Percentiles rank a stretch among this genome's conserved stretches.
Evolutionary conservation across 768 basidiomycete genomes (phyloP).

Genomic region (Lactifluus rugatus): DNA sequence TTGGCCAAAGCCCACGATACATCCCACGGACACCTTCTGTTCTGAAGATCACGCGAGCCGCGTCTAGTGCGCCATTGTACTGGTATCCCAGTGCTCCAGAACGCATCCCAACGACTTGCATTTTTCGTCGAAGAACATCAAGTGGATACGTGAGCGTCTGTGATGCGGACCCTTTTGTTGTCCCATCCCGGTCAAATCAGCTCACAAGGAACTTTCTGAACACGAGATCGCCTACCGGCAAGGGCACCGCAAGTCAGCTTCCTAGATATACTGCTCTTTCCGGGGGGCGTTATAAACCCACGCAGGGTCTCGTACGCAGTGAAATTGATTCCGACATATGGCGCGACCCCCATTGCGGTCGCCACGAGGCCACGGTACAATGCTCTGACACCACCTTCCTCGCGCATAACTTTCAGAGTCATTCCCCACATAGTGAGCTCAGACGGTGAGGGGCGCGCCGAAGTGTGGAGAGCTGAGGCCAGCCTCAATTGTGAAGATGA

Average conservation of each 20-base stretch:
- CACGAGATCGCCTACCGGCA: conserved; percentile 44
- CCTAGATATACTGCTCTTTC: conserved; percentile 52
- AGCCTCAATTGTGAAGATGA: conserved; percentile 29
- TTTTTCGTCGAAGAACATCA: conserved; percentile 89
- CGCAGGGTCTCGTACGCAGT: conserved; percentile 84
- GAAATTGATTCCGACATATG: conserved; percentile 85
- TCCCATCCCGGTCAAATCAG: conserved; percentile 5
- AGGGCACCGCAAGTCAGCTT: conserved; percentile 82
- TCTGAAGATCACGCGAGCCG: conserved; percentile 54
- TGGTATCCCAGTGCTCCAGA: conserved; percentile 44
- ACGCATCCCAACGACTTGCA: conserved; percentile 83
- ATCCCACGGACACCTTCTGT: conserved; percentile 69
- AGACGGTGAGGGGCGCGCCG: conserved; percentile 32
- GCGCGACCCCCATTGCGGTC: conserved; percentile 84
- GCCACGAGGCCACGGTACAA: conserved; percentile 80
- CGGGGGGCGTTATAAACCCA: conserved; percentile 71
- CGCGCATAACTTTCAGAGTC: conserved; percentile 81
- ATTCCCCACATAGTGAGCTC: conserved; percentile 78
- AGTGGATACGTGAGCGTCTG: conserved; percentile 95
- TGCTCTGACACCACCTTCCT: conserved; percentile 84
- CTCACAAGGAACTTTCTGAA: neutral
- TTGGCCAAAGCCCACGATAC: conserved; percentile 85
- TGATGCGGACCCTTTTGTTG: conserved; percentile 66
- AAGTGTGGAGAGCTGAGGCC: conserved; percentile 49
- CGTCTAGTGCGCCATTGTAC: conserved; percentile 77